Percentiles rank a stretch among this genome's conserved stretches.
These are phyloP conservation scores for Mycena olivaceomarginata DNA, from an alignment of 768 basidiomycete genomes.

Conservation along the genomic window DNA sequence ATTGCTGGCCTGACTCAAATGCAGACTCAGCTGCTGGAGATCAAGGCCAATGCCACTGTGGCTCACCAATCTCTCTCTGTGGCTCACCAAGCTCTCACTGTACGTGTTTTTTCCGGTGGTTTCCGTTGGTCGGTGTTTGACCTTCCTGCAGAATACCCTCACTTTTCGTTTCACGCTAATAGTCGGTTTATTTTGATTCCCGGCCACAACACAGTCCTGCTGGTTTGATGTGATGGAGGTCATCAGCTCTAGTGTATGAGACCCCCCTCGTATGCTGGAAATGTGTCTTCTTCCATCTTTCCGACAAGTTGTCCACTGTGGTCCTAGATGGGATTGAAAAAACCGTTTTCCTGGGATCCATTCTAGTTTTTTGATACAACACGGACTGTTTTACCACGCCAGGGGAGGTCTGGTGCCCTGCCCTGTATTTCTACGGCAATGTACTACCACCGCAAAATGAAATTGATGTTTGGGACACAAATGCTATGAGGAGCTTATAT, in stretches of 20 bases:
- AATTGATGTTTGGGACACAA: too few relatives aligned
- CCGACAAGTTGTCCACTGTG: slow-evolving; percentile 5
- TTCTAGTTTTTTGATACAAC: too few relatives aligned
- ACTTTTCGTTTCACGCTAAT: background rate
- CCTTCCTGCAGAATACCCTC: background rate
- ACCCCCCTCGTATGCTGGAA: background rate
- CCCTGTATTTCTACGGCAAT: too few relatives aligned
- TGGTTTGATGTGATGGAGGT: background rate
- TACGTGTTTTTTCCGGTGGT: background rate
- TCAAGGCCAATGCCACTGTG: background rate
- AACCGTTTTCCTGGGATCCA: background rate
- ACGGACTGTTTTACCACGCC: too few relatives aligned
- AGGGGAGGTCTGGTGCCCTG: too few relatives aligned
- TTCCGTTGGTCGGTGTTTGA: background rate
- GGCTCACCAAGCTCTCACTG: background rate
- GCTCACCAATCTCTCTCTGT: background rate
- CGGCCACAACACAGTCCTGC: background rate
- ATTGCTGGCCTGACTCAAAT: background rate
- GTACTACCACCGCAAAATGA: too few relatives aligned
- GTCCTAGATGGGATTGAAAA: slow-evolving; percentile 2
- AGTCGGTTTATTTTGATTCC: slow-evolving; percentile 6
- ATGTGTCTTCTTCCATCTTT: background rate
- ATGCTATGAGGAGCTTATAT: too few relatives aligned
- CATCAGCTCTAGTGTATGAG: background rate
- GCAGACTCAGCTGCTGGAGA: background rate